phyloP scores from a whole-genome alignment of 208 protist species.

The Wallacemonas sp. region DNA sequence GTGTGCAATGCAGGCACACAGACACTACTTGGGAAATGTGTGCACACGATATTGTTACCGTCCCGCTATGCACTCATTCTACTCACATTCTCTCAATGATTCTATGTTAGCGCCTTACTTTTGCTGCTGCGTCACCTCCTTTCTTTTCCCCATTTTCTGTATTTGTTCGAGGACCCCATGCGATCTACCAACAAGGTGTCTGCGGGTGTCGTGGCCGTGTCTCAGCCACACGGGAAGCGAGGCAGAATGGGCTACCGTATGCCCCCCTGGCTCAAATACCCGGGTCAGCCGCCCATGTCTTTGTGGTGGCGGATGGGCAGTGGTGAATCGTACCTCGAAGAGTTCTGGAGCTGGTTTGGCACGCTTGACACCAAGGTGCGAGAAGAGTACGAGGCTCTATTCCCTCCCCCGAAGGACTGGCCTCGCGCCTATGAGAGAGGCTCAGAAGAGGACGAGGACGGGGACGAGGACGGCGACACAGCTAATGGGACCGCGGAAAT shows the following conservation, averaged over 20 bases:
- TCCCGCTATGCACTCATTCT: too few species aligned
- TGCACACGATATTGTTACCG: too few species aligned
- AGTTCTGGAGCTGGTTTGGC: conserved; percentile 1
- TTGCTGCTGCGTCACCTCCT: too few species aligned
- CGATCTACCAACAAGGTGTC: not conserved
- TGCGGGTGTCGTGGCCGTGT: too few species aligned
- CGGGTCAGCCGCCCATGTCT: conserved; percentile 2
- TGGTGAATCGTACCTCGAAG: not conserved
- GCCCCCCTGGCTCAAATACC: conserved; percentile 6
- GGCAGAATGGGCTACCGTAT: too few species aligned
- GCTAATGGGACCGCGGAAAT: not conserved
- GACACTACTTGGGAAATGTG: too few species aligned
- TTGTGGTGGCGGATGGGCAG: conserved; percentile 4
- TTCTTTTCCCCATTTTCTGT: too few species aligned
- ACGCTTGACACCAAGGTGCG: not conserved
- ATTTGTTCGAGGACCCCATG: too few species aligned
- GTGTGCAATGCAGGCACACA: too few species aligned
- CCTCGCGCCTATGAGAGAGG: not conserved
- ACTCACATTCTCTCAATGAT: too few species aligned
- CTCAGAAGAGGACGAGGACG: not conserved
- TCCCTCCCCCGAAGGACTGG: conserved; percentile 1
- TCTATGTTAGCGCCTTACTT: too few species aligned
- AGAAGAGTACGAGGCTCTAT: conserved; percentile 4
- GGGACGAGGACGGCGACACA: not conserved
- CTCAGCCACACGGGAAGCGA: too few species aligned